These are phyloP conservation scores for Cicer judaicum DNA, from an alignment of 306 rosid species.

Conservation along the genomic window DNA sequence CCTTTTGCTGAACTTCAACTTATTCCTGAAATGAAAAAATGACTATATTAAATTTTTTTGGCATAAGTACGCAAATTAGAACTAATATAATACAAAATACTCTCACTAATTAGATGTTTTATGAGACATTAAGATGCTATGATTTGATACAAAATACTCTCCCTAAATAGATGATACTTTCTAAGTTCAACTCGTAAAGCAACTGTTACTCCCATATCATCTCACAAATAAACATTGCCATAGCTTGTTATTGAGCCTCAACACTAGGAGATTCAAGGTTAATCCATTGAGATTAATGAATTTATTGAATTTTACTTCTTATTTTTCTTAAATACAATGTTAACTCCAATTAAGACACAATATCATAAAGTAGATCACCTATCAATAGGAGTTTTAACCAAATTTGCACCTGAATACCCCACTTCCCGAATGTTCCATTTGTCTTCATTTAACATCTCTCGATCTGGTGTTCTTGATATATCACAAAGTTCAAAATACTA, in stretches of 20 bases:
- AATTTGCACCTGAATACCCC: not conserved
- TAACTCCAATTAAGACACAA: not conserved
- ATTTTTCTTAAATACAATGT: not conserved
- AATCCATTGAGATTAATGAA: too few relatives aligned
- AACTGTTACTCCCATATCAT: not conserved
- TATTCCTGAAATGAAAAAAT: not conserved
- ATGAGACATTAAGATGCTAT: not conserved
- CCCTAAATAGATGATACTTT: not conserved
- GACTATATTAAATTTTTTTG: not conserved
- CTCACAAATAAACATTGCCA: not conserved
- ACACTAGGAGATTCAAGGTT: not conserved
- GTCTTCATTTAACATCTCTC: not conserved
- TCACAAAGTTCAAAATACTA: not conserved
- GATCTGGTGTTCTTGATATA: not conserved
- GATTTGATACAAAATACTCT: not conserved
- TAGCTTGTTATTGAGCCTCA: not conserved
- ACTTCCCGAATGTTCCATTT: not conserved
- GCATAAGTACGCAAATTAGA: not conserved
- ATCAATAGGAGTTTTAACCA: not conserved
- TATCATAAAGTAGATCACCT: not conserved
- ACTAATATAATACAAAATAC: not conserved
- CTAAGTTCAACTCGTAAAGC: not conserved
- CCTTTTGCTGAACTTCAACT: slow-evolving; percentile 6
- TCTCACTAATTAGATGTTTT: not conserved
- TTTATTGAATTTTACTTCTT: not conserved